Evolutionary conservation across 257 asterid genomes (phyloP).

Genomic region (Prunella vulgaris): DNA sequence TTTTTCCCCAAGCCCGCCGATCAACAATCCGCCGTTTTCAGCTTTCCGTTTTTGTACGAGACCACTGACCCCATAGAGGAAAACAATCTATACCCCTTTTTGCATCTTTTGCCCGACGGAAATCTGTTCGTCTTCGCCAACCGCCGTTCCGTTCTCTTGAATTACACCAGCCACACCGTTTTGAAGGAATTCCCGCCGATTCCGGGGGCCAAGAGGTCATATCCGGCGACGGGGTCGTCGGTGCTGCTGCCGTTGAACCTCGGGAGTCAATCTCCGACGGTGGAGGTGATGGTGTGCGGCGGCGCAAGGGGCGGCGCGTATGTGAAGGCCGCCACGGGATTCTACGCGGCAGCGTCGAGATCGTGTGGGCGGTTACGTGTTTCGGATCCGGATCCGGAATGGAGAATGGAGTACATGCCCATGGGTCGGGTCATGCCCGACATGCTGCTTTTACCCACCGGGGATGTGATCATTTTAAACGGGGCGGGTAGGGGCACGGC

Average conservation of each 20-base stretch:
- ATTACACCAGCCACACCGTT: conserved; percentile 43
- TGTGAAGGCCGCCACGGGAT: conserved; percentile 30
- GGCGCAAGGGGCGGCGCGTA: conserved; percentile 78
- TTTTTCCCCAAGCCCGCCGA: conserved; percentile 56
- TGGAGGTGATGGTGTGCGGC: conserved; percentile 81
- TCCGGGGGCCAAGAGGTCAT: conserved; percentile 65
- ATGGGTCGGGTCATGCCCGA: conserved; percentile 82
- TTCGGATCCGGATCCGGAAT: conserved; percentile 50
- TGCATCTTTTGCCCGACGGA: conserved; percentile 76
- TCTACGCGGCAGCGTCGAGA: conserved; percentile 39
- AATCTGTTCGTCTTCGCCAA: conserved; percentile 76
- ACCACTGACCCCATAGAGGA: conserved; percentile 70
- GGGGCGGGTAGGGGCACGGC: conserved; percentile 78
- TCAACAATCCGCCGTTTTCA: background rate
- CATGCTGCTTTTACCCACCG: conserved; percentile 63
- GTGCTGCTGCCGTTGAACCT: conserved; percentile 65
- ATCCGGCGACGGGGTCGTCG: conserved; percentile 88
- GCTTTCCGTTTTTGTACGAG: conserved; percentile 48
- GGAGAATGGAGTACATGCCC: conserved; percentile 81
- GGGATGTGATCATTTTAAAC: conserved; percentile 56
- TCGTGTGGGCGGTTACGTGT: conserved; percentile 70
- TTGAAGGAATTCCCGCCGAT: conserved; percentile 56
- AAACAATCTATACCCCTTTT: conserved; percentile 83
- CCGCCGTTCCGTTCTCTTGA: conserved; percentile 46
- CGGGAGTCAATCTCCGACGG: conserved; percentile 22